Base-by-base conservation (phyloP, 2,329 filamentous ascomycete genomes). In the Hypoxylon rubiginosum region DNA sequence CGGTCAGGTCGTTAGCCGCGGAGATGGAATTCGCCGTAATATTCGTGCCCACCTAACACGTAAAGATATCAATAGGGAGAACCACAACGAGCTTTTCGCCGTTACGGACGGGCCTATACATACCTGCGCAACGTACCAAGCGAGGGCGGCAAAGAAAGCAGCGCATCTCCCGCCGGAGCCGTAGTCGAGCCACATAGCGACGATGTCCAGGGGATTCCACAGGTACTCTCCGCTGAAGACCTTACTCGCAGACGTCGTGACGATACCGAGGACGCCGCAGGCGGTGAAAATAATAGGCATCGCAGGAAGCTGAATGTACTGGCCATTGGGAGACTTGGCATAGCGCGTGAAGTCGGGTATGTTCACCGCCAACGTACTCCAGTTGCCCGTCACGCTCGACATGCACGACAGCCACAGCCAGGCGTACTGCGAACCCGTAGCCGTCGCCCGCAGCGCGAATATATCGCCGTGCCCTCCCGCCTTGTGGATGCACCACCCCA, bases 401-500 rank as follows among this genome's bases (percentile, higher is more conserved):
- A 83, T 69, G 86, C 75, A 77, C 30, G 73, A 74, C 6, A 80
- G 75, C 74, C 85, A 87, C 4, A 84, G 77, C 83, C 85, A 88
- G 49, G 82, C 82, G 68, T 88, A 88, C 39, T 81, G 77, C 17
- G 80, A 80, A 0, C 85, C 85, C 17, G 56, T 63, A 6, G 73
- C 75, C 1, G 74, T 73, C 43, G 79, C 74, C 10, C 57, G 63
- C 30, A 77, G 74, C n/a, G 72, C 64, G 48, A 79, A 81, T 34
- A 81, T 78, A 24, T 78, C 77, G 21, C 79, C 79, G 13, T 84
- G 81, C n/a, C 84, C 84, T 19, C 85, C 84, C 3, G 85, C 84
- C 54, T 86, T 85, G 4, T 84, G 82, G 64, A 91, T 83, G 3
- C 85, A 85, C 88, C 88, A 91, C 49, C 88, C 85, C 72, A 91